phyloP scores from a whole-genome alignment of 331 rosid genomes.

The Rosa hybrid region DNA sequence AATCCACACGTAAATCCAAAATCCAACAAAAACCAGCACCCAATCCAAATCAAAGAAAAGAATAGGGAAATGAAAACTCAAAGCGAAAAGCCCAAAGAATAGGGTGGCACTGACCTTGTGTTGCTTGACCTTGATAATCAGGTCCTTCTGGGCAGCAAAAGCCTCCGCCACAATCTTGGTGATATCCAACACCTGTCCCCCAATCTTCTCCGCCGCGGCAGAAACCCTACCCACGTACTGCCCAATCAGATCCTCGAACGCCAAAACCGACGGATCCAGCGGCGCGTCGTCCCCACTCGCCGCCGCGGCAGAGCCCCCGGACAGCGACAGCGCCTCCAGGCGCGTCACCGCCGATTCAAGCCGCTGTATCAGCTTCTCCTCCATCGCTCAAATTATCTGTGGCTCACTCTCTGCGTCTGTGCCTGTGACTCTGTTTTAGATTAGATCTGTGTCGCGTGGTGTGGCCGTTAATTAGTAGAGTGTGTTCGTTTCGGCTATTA shows the following conservation, averaged over 20 bases:
- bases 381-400: slow-evolving; percentile 43
- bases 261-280: slow-evolving; percentile 65
- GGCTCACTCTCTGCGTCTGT: background rate
- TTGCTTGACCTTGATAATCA: slow-evolving; percentile 60
- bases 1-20: background rate
- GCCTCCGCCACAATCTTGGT: slow-evolving; percentile 62
- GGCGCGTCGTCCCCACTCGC: slow-evolving; percentile 33
- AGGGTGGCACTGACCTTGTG: slow-evolving; percentile 52
- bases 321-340: slow-evolving; percentile 56
- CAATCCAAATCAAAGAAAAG: background rate
- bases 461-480: slow-evolving; percentile 30
- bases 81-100: background rate
- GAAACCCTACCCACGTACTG: slow-evolving; percentile 52
- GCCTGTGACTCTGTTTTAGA: background rate
- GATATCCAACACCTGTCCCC: slow-evolving; percentile 69
- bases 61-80: background rate
- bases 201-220: slow-evolving; percentile 69
- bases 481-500: background rate
- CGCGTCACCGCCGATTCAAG: slow-evolving; percentile 86
- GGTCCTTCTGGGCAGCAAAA: slow-evolving; percentile 67
- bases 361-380: slow-evolving; percentile 69
- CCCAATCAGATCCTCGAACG: slow-evolving; percentile 60
- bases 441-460: slow-evolving; percentile 17
- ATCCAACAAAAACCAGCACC: background rate
- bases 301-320: slow-evolving; percentile 6